Evolutionary conservation across 306 rosid genomes (phyloP).

Genomic region (Rosa multiflora): DNA sequence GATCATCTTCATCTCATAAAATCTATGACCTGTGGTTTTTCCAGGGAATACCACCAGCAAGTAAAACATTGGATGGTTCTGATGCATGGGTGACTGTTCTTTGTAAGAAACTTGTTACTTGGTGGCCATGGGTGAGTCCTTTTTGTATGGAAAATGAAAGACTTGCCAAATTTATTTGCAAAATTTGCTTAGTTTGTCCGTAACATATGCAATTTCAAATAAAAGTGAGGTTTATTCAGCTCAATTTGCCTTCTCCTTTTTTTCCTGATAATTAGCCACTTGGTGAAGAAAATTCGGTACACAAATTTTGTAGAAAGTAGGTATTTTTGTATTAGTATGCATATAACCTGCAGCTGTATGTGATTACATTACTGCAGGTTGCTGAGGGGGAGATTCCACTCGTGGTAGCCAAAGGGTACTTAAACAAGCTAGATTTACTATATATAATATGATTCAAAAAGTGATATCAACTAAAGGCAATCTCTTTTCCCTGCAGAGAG

Average conservation of each 20-base stretch:
- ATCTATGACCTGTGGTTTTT: slow-evolving; percentile 20
- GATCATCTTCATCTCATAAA: not conserved
- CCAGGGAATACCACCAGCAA: slow-evolving; percentile 82
- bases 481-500: slow-evolving; percentile 46
- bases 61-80: slow-evolving; percentile 46
- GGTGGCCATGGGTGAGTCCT: slow-evolving; percentile 96
- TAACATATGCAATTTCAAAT: not conserved
- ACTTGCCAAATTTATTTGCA: not conserved
- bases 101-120: slow-evolving; percentile 63
- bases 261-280: not conserved
- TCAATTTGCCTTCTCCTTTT: not conserved
- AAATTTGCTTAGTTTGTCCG: not conserved
- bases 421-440: not conserved
- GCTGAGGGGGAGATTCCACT: slow-evolving; percentile 87
- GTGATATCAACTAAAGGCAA: slow-evolving; percentile 13
- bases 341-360: slow-evolving; percentile 12
- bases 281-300: not conserved
- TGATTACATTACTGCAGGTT: slow-evolving; percentile 50
- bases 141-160: slow-evolving; percentile 2
- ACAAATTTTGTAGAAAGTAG: not conserved
- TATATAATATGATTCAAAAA: slow-evolving; percentile 5
- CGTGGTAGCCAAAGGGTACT: slow-evolving; percentile 72
- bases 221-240: not conserved
- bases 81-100: slow-evolving; percentile 83
- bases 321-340: not conserved